Base-by-base conservation (phyloP, 2,329 filamentous ascomycete species). In the Monilinia laxa region DNA sequence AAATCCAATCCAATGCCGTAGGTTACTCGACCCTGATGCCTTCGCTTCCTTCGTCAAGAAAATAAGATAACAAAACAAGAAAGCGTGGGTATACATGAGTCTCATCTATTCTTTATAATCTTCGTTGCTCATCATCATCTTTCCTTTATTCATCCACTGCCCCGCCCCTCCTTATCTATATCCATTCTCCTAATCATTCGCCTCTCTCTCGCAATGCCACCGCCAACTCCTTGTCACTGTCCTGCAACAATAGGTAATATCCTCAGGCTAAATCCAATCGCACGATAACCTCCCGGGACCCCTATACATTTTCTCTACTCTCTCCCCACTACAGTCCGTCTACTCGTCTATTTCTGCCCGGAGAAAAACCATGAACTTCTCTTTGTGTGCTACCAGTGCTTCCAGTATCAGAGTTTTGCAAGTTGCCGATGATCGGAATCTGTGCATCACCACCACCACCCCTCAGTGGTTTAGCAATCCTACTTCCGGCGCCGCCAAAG, bases 381-480 rank as follows among this genome's bases (percentile, higher is more conserved):
- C 72, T 75, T 75, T 52, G 73, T 52, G 73, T 74, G n/a, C 70
- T 70, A 25, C 66, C 57, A 20, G 69, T 69, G 14, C 65, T 68
- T 20, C 66, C 66, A 20, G 67, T 71, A 76, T 88, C 85, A 14
- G 57, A 60, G 73, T 82, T 86, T 78, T 88, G 83, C 68, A 88
- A 79, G 73, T 79, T 84, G 70, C 83, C 80, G 71, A 89, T 83
- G 38, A 84, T 81, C 12, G 86, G 86, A 70, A 84, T 84, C 58
- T 81, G 64, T 12, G 71, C 74, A 53, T 62, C 71, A 20, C 40
- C 72, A 60, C 86, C 86, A 70, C 87, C 87, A 63, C 87, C 87
- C 67, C 87, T 83, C 51, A 90, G 82, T 23, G 87, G 87, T 79
- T 90, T 90, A 64, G 87, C 87, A 73, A 90, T 90, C 72, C 87